These are phyloP conservation scores for Picea mariana DNA, from an alignment of 83 land plant species.

Conservation along the genomic window DNA sequence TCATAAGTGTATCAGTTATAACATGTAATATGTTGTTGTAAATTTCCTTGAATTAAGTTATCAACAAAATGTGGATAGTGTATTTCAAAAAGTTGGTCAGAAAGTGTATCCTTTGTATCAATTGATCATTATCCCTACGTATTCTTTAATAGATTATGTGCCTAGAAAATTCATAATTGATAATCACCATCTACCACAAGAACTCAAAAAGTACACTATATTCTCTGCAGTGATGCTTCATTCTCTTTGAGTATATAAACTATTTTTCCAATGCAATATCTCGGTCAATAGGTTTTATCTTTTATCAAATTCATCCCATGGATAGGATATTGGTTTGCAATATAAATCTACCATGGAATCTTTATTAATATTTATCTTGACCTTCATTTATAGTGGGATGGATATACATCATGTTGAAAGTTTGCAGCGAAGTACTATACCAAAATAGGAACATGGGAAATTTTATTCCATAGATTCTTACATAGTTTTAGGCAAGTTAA, in stretches of 20 bases:
- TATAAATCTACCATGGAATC: neutral
- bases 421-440: constrained; percentile 70
- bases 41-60: too few relatives aligned
- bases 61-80: constrained; percentile 68
- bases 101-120: constrained; percentile 63
- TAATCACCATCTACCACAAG: neutral
- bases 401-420: constrained; percentile 87
- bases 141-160: neutral
- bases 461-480: constrained; percentile 78
- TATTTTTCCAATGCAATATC: neutral
- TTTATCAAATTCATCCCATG: neutral
- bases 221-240: neutral
- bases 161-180: neutral
- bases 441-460: constrained; percentile 77
- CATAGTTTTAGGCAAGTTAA: constrained; percentile 54
- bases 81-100: constrained; percentile 78
- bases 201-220: neutral
- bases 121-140: neutral
- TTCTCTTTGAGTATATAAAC: neutral
- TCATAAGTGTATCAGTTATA: too few relatives aligned
- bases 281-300: neutral
- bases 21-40: too few relatives aligned
- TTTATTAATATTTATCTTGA: neutral
- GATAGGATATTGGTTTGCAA: neutral
- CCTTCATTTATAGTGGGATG: constrained; percentile 50